Conservation (phyloP, 352 stramenopile genomes). For the Pythium monospermum region DNA sequence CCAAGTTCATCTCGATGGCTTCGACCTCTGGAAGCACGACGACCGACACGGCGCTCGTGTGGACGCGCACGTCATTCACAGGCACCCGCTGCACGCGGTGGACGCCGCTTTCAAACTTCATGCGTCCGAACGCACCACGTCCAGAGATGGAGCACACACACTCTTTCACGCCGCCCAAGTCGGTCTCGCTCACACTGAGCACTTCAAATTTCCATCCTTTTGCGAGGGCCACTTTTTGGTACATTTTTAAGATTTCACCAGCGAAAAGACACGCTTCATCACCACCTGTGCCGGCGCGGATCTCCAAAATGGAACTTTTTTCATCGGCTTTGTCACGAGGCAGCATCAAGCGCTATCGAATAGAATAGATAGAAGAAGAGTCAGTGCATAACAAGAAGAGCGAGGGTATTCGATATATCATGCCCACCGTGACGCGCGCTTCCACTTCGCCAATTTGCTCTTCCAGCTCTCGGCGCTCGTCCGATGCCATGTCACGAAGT, state of each 20-base stretch:
- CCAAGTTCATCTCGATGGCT: slow-evolving; percentile 84
- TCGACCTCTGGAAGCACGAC: slow-evolving; percentile 93
- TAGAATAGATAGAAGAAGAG: not conserved
- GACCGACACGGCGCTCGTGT: slow-evolving; percentile 98
- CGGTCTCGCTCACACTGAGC: slow-evolving; percentile 79
- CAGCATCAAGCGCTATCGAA: slow-evolving; percentile 57
- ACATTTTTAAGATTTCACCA: slow-evolving; percentile 91
- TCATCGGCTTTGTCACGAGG: slow-evolving; percentile 88
- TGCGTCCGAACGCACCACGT: slow-evolving; percentile 91
- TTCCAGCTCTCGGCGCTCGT: slow-evolving; percentile 64
- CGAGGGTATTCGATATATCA: too few species aligned
- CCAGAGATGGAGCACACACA: slow-evolving; percentile 67
- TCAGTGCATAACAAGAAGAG: too few species aligned
- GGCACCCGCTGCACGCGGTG: slow-evolving; percentile 98
- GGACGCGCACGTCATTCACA: slow-evolving; percentile 94
- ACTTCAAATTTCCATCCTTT: slow-evolving; percentile 91
- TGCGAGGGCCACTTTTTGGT: slow-evolving; percentile 77
- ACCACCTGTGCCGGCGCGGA: slow-evolving; percentile 93
- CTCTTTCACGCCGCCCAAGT: slow-evolving; percentile 83
- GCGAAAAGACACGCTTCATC: slow-evolving; percentile 97
- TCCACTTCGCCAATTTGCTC: slow-evolving; percentile 51
- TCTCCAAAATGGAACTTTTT: slow-evolving; percentile 97
- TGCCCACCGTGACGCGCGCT: slow-evolving; percentile 46
- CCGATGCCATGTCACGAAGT: slow-evolving; percentile 66
- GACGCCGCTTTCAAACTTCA: slow-evolving; percentile 98